These are phyloP conservation scores for Nemophila menziesii DNA, from an alignment of 257 asterid species.

Conservation along the genomic window DNA sequence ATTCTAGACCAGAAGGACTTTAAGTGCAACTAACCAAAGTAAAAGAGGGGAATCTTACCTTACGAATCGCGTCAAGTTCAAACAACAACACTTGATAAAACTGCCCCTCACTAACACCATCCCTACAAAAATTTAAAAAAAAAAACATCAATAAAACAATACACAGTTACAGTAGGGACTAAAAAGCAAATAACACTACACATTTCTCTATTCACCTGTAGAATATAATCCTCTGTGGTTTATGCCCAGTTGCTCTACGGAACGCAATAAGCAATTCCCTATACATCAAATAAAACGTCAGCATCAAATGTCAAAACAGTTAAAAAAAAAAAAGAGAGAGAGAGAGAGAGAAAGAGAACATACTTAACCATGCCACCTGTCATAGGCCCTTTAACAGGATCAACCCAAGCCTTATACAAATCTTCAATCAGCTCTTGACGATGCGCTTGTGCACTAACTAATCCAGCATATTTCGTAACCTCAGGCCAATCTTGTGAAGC, in stretches of 20 bases:
- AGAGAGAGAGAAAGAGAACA: not conserved
- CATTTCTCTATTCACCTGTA: too few relatives aligned
- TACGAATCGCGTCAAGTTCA: slow-evolving; percentile 93
- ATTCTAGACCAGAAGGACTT: too few relatives aligned
- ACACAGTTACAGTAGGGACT: too few relatives aligned
- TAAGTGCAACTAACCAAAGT: not conserved
- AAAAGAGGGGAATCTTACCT: slow-evolving; percentile 26
- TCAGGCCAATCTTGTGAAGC: slow-evolving; percentile 36
- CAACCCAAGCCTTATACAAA: slow-evolving; percentile 20
- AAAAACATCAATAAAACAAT: too few relatives aligned
- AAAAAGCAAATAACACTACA: too few relatives aligned
- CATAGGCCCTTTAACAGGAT: slow-evolving; percentile 15
- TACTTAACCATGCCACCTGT: slow-evolving; percentile 29
- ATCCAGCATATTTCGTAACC: slow-evolving; percentile 21
- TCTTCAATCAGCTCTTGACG: slow-evolving; percentile 27
- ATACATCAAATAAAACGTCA: not conserved
- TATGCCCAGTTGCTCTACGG: slow-evolving; percentile 20
- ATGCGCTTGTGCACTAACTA: slow-evolving; percentile 26
- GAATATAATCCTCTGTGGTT: slow-evolving; percentile 23
- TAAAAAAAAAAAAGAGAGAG: not conserved
- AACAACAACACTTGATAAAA: slow-evolving; percentile 83
- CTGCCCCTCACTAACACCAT: slow-evolving; percentile 97
- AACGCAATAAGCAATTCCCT: slow-evolving; percentile 24
- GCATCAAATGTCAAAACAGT: not conserved
- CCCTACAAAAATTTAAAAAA: slow-evolving; percentile 50